phyloP scores from a whole-genome alignment of 116 monocot genomes.

The Thalassia testudinum region DNA sequence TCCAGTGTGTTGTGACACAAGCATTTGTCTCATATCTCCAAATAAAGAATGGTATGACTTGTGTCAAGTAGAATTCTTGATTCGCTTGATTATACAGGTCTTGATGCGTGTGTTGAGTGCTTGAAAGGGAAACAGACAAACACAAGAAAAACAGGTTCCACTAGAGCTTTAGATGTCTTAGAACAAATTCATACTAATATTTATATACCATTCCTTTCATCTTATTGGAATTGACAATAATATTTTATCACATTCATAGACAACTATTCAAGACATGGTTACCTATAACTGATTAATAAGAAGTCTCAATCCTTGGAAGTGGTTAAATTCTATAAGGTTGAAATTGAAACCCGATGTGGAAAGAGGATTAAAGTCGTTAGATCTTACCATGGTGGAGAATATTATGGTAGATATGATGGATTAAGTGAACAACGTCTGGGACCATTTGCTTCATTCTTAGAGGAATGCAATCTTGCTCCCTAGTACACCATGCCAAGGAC shows the following conservation, averaged over 20 bases:
- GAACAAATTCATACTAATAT: too few species aligned
- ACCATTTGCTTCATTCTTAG: slow-evolving; percentile 4
- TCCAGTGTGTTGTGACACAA: too few species aligned
- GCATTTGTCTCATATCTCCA: too few species aligned
- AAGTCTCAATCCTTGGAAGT: slow-evolving; percentile 3
- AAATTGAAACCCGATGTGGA: slow-evolving; percentile 4
- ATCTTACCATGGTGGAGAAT: slow-evolving; percentile 5
- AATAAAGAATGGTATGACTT: too few species aligned
- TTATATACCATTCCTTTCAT: too few species aligned
- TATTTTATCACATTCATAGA: slow-evolving; percentile 6
- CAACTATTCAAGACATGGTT: slow-evolving; percentile 8
- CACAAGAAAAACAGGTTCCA: too few species aligned
- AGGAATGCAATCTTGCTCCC: slow-evolving; percentile 5
- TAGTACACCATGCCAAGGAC: slow-evolving; percentile 3
- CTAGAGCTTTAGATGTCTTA: too few species aligned
- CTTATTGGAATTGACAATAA: too few species aligned
- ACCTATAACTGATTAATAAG: slow-evolving; percentile 5
- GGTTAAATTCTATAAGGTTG: neutral
- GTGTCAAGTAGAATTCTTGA: too few species aligned
- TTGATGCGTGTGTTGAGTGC: too few species aligned
- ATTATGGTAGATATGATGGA: slow-evolving; percentile 5
- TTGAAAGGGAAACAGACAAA: too few species aligned
- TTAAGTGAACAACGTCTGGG: slow-evolving; percentile 5
- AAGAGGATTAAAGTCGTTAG: slow-evolving; percentile 3
- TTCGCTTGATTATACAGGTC: too few species aligned